phyloP scores from a whole-genome alignment of 164 flowering plant species.

The Vitis rotundifolia region DNA sequence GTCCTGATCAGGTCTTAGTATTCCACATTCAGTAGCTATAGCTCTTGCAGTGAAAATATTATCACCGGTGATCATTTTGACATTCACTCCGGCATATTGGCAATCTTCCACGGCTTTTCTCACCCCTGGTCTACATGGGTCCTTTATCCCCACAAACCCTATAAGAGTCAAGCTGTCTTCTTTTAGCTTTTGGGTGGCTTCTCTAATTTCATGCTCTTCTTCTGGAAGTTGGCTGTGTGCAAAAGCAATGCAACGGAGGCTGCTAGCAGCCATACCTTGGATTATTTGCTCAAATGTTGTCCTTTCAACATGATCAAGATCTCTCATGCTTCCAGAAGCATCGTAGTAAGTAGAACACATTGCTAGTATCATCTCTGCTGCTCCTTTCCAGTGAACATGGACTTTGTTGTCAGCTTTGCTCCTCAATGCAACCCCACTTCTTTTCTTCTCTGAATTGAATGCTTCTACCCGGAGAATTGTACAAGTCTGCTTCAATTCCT shows the following conservation, averaged over 20 bases:
- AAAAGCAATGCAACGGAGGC: constrained; percentile 71
- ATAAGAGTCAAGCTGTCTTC: constrained; percentile 40
- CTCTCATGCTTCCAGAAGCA: constrained; percentile 25
- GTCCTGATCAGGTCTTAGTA: constrained; percentile 29
- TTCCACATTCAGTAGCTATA: constrained; percentile 67
- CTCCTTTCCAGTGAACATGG: constrained; percentile 71
- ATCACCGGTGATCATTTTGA: constrained; percentile 73
- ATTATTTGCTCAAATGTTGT: constrained; percentile 34
- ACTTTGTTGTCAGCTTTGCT: constrained; percentile 19
- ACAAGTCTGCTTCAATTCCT: constrained; percentile 24
- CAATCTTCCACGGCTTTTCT: constrained; percentile 51
- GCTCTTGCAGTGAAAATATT: constrained; percentile 64
- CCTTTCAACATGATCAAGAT: constrained; percentile 22
- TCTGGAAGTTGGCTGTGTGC: constrained; percentile 35
- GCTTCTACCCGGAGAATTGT: constrained; percentile 46
- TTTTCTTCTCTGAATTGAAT: constrained; percentile 63
- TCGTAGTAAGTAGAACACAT: constrained; percentile 54
- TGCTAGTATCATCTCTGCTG: constrained; percentile 60
- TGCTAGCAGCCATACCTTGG: constrained; percentile 59
- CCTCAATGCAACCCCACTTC: constrained; percentile 45
- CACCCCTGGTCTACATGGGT: constrained; percentile 61
- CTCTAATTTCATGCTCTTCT: constrained; percentile 3
- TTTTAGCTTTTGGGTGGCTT: constrained; percentile 8
- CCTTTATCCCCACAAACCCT: constrained; percentile 58
- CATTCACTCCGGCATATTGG: constrained; percentile 46